Percentiles rank a stretch among this genome's conserved stretches.
Conservation (phyloP, 2,329 filamentous ascomycete genomes). For the Elsinoe fawcettii region DNA sequence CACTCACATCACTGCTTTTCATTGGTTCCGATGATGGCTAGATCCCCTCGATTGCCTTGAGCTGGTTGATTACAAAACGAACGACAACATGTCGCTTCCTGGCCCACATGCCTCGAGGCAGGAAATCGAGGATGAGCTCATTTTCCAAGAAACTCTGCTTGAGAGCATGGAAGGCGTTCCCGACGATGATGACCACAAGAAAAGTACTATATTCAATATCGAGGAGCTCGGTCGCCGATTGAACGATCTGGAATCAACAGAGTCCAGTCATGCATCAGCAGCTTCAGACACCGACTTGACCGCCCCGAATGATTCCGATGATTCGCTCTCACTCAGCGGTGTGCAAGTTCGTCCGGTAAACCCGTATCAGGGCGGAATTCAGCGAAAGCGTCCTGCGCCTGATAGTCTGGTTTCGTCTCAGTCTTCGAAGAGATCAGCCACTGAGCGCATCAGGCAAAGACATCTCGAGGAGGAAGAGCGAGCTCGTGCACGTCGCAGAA, state of each 20-base stretch:
- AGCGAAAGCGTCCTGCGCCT: slow-evolving; percentile 13
- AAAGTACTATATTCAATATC: slow-evolving; percentile 22
- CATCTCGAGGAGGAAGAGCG: slow-evolving; percentile 15
- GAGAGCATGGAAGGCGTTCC: slow-evolving; percentile 26
- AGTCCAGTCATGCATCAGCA: slow-evolving; percentile 3
- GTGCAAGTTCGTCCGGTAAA: slow-evolving; percentile 1
- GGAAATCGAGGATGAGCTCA: slow-evolving; percentile 30
- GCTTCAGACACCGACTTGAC: background rate
- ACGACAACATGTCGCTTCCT: background rate
- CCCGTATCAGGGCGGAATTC: background rate
- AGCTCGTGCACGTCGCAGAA: slow-evolving; percentile 17
- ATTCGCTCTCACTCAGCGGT: slow-evolving; percentile 2
- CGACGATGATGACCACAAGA: slow-evolving; percentile 25
- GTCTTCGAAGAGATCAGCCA: background rate
- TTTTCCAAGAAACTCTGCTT: slow-evolving; percentile 27
- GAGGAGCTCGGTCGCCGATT: slow-evolving; percentile 21
- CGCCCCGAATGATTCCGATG: slow-evolving; percentile 10
- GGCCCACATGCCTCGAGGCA: slow-evolving; percentile 17
- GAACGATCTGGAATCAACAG: slow-evolving; percentile 10
- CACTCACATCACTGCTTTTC: no score
- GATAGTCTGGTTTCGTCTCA: background rate
- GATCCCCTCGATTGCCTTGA: background rate
- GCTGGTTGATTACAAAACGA: background rate
- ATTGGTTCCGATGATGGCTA: background rate
- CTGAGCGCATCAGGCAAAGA: slow-evolving; percentile 9